Conservation (phyloP, 2,329 filamentous ascomycete species). For the Pseudopithomyces chartarum region DNA sequence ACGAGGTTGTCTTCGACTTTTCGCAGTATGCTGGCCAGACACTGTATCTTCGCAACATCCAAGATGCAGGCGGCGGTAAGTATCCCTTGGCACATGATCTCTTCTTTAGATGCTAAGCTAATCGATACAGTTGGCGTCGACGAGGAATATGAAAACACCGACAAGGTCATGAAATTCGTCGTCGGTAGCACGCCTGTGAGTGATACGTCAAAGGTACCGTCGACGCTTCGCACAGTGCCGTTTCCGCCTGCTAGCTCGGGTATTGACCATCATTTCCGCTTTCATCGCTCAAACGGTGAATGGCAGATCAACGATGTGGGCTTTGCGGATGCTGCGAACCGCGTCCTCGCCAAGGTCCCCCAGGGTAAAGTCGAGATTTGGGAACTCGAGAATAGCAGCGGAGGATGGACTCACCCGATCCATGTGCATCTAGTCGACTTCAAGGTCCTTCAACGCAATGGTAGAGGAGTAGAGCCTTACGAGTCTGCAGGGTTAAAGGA, state of each 20-base stretch:
- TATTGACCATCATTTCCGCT: slow-evolving; percentile 38
- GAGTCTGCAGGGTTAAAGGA: slow-evolving; percentile 62
- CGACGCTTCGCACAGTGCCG: slow-evolving; percentile 23
- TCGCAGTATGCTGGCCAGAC: slow-evolving; percentile 55
- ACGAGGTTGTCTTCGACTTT: slow-evolving; percentile 64
- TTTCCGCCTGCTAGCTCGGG: slow-evolving; percentile 29
- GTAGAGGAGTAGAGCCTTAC: slow-evolving; percentile 52
- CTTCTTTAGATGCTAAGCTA: background rate
- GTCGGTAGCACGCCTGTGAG: slow-evolving; percentile 21
- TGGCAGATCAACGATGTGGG: slow-evolving; percentile 39
- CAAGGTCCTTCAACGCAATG: slow-evolving; percentile 54
- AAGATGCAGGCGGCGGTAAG: slow-evolving; percentile 46
- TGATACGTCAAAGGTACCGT: slow-evolving; percentile 25
- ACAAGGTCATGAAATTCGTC: slow-evolving; percentile 39
- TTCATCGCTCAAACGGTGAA: slow-evolving; percentile 28
- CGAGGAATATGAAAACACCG: slow-evolving; percentile 43
- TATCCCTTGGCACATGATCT: slow-evolving; percentile 49
- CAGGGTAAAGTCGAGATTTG: slow-evolving; percentile 40
- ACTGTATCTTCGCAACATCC: slow-evolving; percentile 52
- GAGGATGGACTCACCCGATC: slow-evolving; percentile 58
- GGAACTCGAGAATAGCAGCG: slow-evolving; percentile 52
- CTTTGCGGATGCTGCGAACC: slow-evolving; percentile 26
- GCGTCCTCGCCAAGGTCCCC: slow-evolving; percentile 38
- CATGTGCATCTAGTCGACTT: slow-evolving; percentile 65
- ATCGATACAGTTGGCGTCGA: slow-evolving; percentile 1